phyloP scores from a whole-genome alignment of 2,329 filamentous ascomycete species.

The Arthroderma sp. region DNA sequence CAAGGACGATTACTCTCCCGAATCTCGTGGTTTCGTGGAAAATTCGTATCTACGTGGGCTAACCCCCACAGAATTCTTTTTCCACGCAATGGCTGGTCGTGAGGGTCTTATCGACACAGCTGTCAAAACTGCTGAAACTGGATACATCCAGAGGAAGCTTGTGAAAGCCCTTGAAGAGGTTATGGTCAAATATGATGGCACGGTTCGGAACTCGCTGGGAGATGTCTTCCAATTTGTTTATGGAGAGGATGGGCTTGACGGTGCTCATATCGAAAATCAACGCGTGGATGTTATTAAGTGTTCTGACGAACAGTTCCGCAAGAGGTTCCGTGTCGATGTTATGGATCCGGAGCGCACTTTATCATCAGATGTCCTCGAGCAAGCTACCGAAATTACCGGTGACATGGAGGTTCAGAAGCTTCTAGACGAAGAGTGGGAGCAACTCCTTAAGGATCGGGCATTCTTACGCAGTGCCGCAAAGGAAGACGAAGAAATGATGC shows the following conservation, averaged over 20 bases:
- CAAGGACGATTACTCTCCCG: constrained; percentile 96
- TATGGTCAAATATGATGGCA: constrained; percentile 94
- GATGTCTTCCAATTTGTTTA: constrained; percentile 97
- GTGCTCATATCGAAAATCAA: constrained; percentile 85
- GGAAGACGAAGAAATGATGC: constrained; percentile 73
- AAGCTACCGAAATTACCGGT: constrained; percentile 72
- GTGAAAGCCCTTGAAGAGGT: constrained; percentile 98
- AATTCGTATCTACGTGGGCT: constrained; percentile 95
- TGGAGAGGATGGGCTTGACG: constrained; percentile 92
- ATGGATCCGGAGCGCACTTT: constrained; percentile 57
- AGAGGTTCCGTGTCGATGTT: constrained; percentile 73
- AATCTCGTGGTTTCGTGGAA: constrained; percentile 93
- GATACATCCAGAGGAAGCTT: constrained; percentile 95
- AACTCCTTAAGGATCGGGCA: constrained; percentile 58
- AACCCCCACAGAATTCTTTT: constrained; percentile 95
- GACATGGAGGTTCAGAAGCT: constrained; percentile 77
- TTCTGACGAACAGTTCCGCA: constrained; percentile 63
- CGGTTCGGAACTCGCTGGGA: constrained; percentile 88
- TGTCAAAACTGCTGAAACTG: constrained; percentile 97
- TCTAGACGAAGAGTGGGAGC: constrained; percentile 78
- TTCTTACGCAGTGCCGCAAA: constrained; percentile 60
- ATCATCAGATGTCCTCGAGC: constrained; percentile 60
- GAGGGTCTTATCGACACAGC: constrained; percentile 99
- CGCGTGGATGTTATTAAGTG: constrained; percentile 73
- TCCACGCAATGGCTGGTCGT: constrained; percentile 99